Base-by-base conservation (phyloP, 2,329 filamentous ascomycete genomes). In the Neopestalotiopsis sp. region DNA sequence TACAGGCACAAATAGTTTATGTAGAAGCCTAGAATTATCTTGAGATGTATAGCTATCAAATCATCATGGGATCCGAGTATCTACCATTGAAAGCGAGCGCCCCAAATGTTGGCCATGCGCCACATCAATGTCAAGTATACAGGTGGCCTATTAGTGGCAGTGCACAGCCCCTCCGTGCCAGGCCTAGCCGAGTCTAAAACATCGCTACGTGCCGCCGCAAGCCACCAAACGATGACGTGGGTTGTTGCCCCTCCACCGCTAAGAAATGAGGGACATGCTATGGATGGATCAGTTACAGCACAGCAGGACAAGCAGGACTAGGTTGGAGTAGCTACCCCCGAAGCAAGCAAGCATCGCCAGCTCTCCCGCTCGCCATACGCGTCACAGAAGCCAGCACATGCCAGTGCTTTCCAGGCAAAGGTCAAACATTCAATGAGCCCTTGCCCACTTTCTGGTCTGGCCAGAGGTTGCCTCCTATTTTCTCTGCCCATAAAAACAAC, bases 171-270 rank as follows among this genome's bases (percentile, higher is more conserved):
- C 45, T n/a, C 45, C 20, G 45, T n/a, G 14, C 14, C 45, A 53
- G 17, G 4, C 45, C 45, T 20, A 53, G 45, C 45, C 45, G n/a
- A 20, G 45, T 53, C 45, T 53, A 53, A 53, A 20, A 53, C 45
- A 28, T 30, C 20, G 59, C 32, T 20, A 38, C 32, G 59, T 40
- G 32, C 30, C 61, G 40, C 40, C 57, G 40, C 20, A 53, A 64
- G 61, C 61, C 42, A 24, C 38, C 61, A 17, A 45, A 20, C 40
- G 69, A 72, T 72, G 71, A 73, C 71, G 71, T 73, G 70, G 70
- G 45, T 67, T 71, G 58, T 73, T 73, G 70, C 71, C 71, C 71
- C 71, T 73, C 69, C 45, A 20, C 45, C 45, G 45, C 45, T 53
- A n/a, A 53, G 14, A 24, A 53, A 53, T 53, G 34, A 38, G 34